phyloP scores from a whole-genome alignment of 768 basidiomycete genomes.

The Phanerodontia chrysosporium region DNA sequence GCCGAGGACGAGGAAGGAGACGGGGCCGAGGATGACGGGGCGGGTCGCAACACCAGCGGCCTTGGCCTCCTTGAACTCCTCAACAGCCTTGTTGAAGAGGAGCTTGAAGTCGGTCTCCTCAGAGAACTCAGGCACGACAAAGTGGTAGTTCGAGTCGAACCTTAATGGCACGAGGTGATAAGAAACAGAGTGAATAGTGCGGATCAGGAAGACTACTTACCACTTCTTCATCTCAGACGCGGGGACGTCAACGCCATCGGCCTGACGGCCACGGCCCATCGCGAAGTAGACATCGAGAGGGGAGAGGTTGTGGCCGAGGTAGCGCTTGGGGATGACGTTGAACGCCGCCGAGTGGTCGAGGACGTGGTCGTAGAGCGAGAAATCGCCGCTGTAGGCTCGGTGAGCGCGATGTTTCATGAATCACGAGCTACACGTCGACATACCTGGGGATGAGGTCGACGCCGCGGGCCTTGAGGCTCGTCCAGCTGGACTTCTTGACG shows the following conservation, averaged over 20 bases:
- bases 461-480: slow-evolving; percentile 73
- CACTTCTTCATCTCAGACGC: slow-evolving; percentile 99
- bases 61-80: slow-evolving; percentile 94
- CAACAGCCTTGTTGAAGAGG: slow-evolving; percentile 91
- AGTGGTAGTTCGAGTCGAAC: slow-evolving; percentile 99
- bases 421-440: slow-evolving; percentile 22
- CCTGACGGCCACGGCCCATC: slow-evolving; percentile 98
- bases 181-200: neutral
- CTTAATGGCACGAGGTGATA: slow-evolving; percentile 33
- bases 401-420: slow-evolving; percentile 13
- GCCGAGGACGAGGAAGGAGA: slow-evolving; percentile 92
- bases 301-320: slow-evolving; percentile 79
- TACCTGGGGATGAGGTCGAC: slow-evolving; percentile 93
- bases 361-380: slow-evolving; percentile 97
- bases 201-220: slow-evolving; percentile 40
- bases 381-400: slow-evolving; percentile 76
- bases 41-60: slow-evolving; percentile 84
- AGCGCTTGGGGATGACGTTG: slow-evolving; percentile 95
- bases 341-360: slow-evolving; percentile 95
- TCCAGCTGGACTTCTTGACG: slow-evolving; percentile 88
- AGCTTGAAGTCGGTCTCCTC: slow-evolving; percentile 91
- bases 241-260: slow-evolving; percentile 91
- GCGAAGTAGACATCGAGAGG: slow-evolving; percentile 96
- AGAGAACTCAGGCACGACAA: slow-evolving; percentile 94
- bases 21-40: slow-evolving; percentile 92